These are phyloP conservation scores for Sodiomyces alkalinus DNA, from an alignment of 2,329 filamentous ascomycete species.

Conservation along the genomic window DNA sequence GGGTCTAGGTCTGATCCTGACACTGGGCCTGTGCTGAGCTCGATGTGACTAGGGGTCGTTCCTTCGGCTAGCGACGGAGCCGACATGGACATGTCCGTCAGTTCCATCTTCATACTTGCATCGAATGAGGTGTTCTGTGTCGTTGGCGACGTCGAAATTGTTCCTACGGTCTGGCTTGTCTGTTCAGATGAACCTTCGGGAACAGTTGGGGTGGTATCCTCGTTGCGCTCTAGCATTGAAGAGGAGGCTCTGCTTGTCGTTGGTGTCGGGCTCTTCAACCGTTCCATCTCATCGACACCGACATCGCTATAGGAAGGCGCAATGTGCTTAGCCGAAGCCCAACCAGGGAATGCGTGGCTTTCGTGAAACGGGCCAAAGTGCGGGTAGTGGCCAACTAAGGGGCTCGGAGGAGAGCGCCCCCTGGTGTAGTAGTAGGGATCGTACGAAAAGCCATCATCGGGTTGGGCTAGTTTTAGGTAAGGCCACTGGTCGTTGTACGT, in stretches of 20 bases:
- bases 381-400: slow-evolving; percentile 27
- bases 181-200: too few relatives aligned
- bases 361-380: slow-evolving; percentile 16
- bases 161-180: too few relatives aligned
- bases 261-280: slow-evolving; percentile 6
- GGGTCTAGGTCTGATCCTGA: too few relatives aligned
- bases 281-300: slow-evolving; percentile 9
- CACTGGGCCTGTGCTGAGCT: too few relatives aligned
- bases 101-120: too few relatives aligned
- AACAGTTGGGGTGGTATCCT: slow-evolving; percentile 6
- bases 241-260: slow-evolving; percentile 6
- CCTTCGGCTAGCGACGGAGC: too few relatives aligned
- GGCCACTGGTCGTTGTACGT: slow-evolving; percentile 29
- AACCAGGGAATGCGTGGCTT: slow-evolving; percentile 16
- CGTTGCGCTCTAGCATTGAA: too few relatives aligned
- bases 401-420: slow-evolving; percentile 39
- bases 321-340: slow-evolving; percentile 22
- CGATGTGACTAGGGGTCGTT: too few relatives aligned
- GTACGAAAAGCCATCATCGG: slow-evolving; percentile 18
- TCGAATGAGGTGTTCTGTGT: too few relatives aligned
- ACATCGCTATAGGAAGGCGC: slow-evolving; percentile 23
- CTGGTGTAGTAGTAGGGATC: slow-evolving; percentile 31
- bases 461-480: slow-evolving; percentile 19
- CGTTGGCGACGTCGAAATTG: too few relatives aligned
- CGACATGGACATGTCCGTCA: too few relatives aligned